Evolutionary conservation across 305 asterid species (phyloP).

Genomic region (Fraxinus floribunda): DNA sequence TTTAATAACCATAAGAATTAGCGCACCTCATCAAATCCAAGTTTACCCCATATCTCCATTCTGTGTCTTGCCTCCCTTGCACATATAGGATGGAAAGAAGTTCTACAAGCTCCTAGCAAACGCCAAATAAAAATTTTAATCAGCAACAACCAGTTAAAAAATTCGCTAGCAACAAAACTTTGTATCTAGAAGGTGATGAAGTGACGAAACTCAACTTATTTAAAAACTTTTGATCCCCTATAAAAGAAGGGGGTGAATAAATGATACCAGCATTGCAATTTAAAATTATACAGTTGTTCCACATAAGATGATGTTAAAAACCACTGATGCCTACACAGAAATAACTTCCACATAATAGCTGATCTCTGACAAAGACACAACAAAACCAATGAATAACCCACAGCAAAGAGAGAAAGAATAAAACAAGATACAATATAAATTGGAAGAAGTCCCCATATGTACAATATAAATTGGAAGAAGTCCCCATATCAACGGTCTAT

Average conservation of each 20-base stretch:
- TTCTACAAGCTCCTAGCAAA: constrained; percentile 91
- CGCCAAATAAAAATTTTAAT: constrained; percentile 35
- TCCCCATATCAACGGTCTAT: neutral
- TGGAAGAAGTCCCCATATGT: neutral
- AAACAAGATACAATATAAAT: neutral
- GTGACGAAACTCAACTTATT: neutral
- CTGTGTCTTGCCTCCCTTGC: constrained; percentile 92
- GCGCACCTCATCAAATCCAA: constrained; percentile 90
- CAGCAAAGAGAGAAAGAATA: neutral
- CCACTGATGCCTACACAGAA: constrained; percentile 1
- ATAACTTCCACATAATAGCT: neutral
- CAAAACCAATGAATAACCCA: neutral
- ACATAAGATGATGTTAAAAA: neutral
- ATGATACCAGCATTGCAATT: neutral
- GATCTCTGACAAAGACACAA: neutral
- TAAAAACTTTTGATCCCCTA: neutral
- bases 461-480: neutral
- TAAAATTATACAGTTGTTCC: neutral
- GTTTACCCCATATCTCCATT: constrained; percentile 98
- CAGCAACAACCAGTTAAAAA: constrained; percentile 20
- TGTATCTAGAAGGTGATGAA: too few relatives aligned
- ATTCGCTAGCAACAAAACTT: neutral
- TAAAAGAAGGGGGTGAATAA: neutral
- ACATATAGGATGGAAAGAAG: constrained; percentile 95
- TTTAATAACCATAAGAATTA: constrained; percentile 14